Conservation (phyloP, 306 rosid genomes). For the Elaeagnus macrophylla region DNA sequence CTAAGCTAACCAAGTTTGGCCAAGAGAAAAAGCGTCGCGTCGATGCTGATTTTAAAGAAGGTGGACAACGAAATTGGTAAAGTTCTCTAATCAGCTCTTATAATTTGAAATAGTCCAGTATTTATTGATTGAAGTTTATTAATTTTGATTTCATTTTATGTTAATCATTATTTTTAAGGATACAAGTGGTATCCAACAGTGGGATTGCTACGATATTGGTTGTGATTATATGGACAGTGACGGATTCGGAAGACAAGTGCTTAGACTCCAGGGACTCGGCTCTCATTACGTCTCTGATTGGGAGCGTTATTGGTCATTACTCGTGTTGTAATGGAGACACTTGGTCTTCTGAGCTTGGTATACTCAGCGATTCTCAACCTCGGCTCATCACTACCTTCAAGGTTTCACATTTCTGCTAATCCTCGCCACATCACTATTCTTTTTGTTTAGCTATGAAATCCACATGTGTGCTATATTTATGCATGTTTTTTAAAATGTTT, state of each 20-base stretch:
- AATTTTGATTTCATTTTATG: background rate
- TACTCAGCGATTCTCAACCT: constrained; percentile 74
- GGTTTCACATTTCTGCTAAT: constrained; percentile 27
- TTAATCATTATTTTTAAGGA: constrained; percentile 34
- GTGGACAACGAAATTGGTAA: constrained; percentile 92
- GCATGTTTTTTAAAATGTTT: too few species aligned
- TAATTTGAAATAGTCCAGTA: background rate
- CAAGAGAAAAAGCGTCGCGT: constrained; percentile 56
- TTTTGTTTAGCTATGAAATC: background rate
- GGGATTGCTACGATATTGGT: constrained; percentile 66
- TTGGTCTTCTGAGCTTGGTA: constrained; percentile 94
- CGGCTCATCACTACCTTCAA: constrained; percentile 77
- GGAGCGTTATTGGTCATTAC: constrained; percentile 81
- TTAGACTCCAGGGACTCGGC: constrained; percentile 59
- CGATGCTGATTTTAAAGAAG: constrained; percentile 75
- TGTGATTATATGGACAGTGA: constrained; percentile 40
- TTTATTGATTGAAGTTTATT: background rate
- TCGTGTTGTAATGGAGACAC: constrained; percentile 95
- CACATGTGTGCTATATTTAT: background rate
- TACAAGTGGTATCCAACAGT: constrained; percentile 74
- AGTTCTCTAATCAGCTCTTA: background rate
- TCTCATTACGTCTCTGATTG: constrained; percentile 60
- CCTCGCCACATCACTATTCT: constrained; percentile 2
- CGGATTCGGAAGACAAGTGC: constrained; percentile 55
- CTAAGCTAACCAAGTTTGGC: constrained; percentile 67